Base-by-base conservation (phyloP, 2,329 filamentous ascomycete species). In the Pleurostoma richardsiae region DNA sequence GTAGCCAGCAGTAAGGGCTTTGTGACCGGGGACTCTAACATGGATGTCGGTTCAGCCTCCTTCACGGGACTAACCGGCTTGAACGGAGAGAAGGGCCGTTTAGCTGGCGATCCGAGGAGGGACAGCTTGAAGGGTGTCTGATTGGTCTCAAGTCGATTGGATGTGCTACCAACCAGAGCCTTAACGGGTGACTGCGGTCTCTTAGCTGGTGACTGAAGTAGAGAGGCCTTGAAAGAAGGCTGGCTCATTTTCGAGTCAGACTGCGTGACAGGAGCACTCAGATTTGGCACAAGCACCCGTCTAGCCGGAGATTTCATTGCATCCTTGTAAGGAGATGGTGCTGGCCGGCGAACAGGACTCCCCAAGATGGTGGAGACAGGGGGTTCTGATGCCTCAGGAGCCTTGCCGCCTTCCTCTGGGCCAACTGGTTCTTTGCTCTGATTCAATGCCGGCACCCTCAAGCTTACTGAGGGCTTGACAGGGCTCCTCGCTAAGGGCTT, bases 301-400 rank as follows among this genome's bases (percentile, higher is more conserved):
- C 78, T 80, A 1, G 80, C 75, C 0, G 80, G 79, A 2, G 76
- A 78, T 51, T 71, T 79, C 59, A 83, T 65, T 0, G 71, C 63
- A 28, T 81, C 79, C 55, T 77, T 82, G 53, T 66, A 70, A 0
- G 80, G 74, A 2, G 78, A 77, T 4, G 70, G 56, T 2, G 76
- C 71, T 6, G 70, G 69, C 29, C 79, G 71, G 46, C 77, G 74
- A n/a, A 79, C 76, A 3, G 82, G 80, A 40, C 79, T 83, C 26
- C 62, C 67, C 10, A 70, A 62, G 1, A 69, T 61, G 4, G 62
- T 55, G 28, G 59, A 56, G 0, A 74, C 70, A 5, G 67, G 62
- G 5, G 64, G 50, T 11, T 68, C 60, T 6, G 59, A 54, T 29
- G 54, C 53, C n/a, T 52, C 53, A 41, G 43, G 61, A 39, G 62